Evolutionary conservation across 352 stramenopile species (phyloP).

Genomic region (Thraustochytrium striatum): DNA sequence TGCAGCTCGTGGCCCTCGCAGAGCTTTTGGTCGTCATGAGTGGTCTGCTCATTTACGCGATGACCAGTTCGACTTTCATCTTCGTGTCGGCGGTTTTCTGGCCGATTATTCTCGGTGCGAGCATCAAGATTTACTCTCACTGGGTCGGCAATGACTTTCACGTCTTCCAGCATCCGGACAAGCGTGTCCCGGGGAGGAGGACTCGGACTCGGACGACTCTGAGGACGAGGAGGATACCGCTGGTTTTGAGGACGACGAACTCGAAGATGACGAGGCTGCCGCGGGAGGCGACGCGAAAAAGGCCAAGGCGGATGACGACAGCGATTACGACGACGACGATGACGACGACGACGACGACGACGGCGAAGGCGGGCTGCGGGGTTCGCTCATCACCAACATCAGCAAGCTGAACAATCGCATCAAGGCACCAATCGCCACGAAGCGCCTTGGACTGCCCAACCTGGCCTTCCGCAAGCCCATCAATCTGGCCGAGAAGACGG

Average conservation of each 20-base stretch:
- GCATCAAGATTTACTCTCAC: conserved; percentile 8
- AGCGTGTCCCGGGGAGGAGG: background rate
- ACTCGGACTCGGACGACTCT: background rate
- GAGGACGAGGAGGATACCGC: conserved; percentile 24
- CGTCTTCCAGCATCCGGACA: background rate
- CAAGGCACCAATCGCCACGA: background rate
- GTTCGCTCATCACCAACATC: conserved; percentile 11
- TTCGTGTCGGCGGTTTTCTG: conserved; percentile 41
- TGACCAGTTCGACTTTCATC: conserved; percentile 32
- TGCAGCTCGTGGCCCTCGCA: conserved; percentile 44
- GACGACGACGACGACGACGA: conserved; percentile 16
- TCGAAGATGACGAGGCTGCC: background rate
- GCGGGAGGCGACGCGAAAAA: background rate
- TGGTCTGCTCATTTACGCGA: conserved; percentile 33
- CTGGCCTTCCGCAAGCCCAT: conserved; percentile 41
- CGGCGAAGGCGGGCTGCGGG: background rate
- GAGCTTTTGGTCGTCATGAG: conserved; percentile 46
- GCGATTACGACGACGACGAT: conserved; percentile 18
- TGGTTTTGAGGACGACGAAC: conserved; percentile 10
- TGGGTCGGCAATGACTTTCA: conserved; percentile 38
- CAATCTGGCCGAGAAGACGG: conserved; percentile 34
- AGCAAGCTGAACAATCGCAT: conserved; percentile 18
- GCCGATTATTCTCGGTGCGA: conserved; percentile 19
- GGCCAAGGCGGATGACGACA: background rate
- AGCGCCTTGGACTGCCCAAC: conserved; percentile 12